A percentile compares a stretch with the other conserved stretches of the same genome.
Conservation (phyloP, 228 moss, liverwort and hornwort species). For the Sphagnum magellanicum region DNA sequence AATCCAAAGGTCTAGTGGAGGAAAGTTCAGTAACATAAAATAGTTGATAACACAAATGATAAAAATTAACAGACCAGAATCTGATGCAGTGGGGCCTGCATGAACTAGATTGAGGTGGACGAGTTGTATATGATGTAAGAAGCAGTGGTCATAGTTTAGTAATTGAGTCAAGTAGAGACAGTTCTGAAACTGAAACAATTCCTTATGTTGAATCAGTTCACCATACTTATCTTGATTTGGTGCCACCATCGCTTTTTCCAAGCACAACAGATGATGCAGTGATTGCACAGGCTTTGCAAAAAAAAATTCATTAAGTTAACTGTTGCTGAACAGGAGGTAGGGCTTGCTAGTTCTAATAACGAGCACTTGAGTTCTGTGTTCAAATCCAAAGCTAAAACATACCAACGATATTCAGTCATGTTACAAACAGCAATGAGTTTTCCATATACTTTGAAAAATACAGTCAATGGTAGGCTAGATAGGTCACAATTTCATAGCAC, state of each 20-base stretch:
- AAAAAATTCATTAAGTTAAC: slow-evolving; percentile 64
- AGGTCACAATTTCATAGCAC: no score
- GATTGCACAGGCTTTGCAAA: slow-evolving; percentile 74
- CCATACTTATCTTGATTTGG: not conserved
- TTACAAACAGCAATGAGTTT: no score
- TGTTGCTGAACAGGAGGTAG: slow-evolving; percentile 12
- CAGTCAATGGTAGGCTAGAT: no score
- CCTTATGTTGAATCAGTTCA: slow-evolving; percentile 6
- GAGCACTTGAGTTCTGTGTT: no score
- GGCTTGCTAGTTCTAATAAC: not conserved
- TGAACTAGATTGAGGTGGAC: slow-evolving; percentile 67
- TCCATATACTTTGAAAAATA: no score
- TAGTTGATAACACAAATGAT: slow-evolving; percentile 1
- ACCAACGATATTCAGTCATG: not conserved
- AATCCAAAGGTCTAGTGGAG: no score
- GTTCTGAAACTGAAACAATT: slow-evolving; percentile 5
- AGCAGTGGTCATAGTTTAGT: slow-evolving; percentile 6
- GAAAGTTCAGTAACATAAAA: no score
- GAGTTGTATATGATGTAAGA: slow-evolving; percentile 40
- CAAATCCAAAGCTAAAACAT: no score
- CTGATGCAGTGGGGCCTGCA: slow-evolving; percentile 80
- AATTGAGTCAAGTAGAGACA: slow-evolving; percentile 8
- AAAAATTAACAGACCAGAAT: slow-evolving; percentile 30
- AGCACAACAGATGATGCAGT: slow-evolving; percentile 56
- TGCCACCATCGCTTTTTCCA: slow-evolving; percentile 8